A percentile compares a stretch with the other conserved stretches of the same genome.
These are phyloP conservation scores for Letharia columbiana DNA, from an alignment of 495 filamentous ascomycete genomes.

Conservation along the genomic window DNA sequence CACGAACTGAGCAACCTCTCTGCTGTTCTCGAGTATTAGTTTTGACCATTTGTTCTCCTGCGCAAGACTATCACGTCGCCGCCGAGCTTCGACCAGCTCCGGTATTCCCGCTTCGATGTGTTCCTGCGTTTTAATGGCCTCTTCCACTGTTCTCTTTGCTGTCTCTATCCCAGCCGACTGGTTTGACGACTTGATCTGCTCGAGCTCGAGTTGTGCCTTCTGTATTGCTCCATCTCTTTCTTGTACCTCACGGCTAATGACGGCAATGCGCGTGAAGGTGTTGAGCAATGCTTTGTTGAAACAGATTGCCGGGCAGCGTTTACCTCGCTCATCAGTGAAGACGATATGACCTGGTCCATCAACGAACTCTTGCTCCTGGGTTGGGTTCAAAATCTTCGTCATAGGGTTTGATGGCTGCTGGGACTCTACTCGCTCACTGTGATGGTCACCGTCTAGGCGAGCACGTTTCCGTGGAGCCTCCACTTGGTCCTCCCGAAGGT, in stretches of 20 bases:
- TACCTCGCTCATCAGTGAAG: background rate
- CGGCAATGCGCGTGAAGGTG: background rate
- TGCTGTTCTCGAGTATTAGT: background rate
- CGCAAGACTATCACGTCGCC: background rate
- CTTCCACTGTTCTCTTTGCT: background rate
- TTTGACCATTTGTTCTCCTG: background rate
- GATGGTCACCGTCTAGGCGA: background rate
- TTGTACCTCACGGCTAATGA: background rate
- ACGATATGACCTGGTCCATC: background rate
- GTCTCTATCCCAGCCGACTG: background rate
- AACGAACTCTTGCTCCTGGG: background rate
- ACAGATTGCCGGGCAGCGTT: constrained; percentile 2
- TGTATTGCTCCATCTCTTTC: background rate
- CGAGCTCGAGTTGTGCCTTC: background rate
- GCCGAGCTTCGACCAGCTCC: background rate
- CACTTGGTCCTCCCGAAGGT: background rate
- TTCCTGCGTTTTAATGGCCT: background rate
- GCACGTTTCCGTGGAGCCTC: background rate
- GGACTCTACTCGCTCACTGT: background rate
- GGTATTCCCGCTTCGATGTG: background rate
- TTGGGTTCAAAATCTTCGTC: background rate
- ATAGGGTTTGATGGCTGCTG: background rate
- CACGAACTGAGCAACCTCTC: background rate
- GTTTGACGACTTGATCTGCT: background rate
- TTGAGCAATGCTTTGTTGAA: background rate